phyloP scores from a whole-genome alignment of 352 stramenopile genomes.

The Lagenidium giganteum region DNA sequence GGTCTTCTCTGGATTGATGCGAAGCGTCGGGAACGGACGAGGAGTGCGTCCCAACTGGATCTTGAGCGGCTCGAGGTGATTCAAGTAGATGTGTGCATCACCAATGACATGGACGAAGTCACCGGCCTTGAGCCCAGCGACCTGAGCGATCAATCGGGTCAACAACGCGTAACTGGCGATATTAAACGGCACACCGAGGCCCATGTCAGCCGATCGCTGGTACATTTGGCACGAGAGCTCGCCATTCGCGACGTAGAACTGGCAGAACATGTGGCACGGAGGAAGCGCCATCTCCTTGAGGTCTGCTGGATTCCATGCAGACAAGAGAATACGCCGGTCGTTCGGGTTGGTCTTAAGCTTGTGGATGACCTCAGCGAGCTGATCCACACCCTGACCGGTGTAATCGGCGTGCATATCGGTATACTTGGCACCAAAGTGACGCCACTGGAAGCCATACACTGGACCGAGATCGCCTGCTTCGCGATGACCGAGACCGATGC shows the following conservation, averaged over 20 bases:
- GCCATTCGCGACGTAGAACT: conserved; percentile 86
- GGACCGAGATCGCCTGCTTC: conserved; percentile 97
- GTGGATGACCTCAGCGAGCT: conserved; percentile 96
- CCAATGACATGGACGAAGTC: conserved; percentile 99
- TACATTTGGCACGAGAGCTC: conserved; percentile 96
- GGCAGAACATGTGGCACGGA: conserved; percentile 99
- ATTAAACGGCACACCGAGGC: conserved; percentile 99
- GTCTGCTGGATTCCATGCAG: conserved; percentile 98
- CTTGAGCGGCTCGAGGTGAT: conserved; percentile 97
- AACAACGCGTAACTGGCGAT: conserved; percentile 99
- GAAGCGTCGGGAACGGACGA: conserved; percentile 93
- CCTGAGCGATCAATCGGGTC: conserved; percentile 95
- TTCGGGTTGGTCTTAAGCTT: conserved; percentile 97
- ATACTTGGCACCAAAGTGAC: conserved; percentile 99
- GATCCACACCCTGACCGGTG: conserved; percentile 97
- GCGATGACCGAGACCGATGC: conserved; percentile 88
- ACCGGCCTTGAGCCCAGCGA: conserved; percentile 89
- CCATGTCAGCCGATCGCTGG: conserved; percentile 99
- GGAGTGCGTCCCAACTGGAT: conserved; percentile 94
- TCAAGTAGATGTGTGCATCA: conserved; percentile 99
- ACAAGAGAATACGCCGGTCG: conserved; percentile 97
- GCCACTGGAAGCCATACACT: conserved; percentile 99
- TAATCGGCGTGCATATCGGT: conserved; percentile 98
- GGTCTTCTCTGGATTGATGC: conserved; percentile 82
- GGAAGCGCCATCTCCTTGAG: conserved; percentile 97